Evolutionary conservation across 1,284 basidiomycete genomes (phyloP).

Genomic region (Quambalaria eucalypti): DNA sequence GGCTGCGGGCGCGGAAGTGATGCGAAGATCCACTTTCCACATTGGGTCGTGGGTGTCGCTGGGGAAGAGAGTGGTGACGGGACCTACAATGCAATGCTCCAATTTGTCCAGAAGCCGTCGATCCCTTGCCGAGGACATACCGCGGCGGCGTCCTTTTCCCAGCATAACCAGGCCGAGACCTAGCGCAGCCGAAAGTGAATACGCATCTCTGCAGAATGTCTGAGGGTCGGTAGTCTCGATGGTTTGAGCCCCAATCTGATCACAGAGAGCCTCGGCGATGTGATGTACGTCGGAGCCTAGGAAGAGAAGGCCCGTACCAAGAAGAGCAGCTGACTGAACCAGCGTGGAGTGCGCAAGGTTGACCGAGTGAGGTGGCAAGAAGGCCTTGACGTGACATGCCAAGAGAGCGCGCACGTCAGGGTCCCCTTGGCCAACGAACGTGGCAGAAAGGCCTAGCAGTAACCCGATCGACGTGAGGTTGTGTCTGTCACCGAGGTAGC

Average conservation of each 20-base stretch:
- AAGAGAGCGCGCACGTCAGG: constrained; percentile 78
- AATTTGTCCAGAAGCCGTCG: constrained; percentile 25
- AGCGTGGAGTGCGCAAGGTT: constrained; percentile 81
- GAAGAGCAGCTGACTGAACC: constrained; percentile 79
- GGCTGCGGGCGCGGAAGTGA: constrained; percentile 65
- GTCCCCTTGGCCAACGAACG: constrained; percentile 80
- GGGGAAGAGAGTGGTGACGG: neutral
- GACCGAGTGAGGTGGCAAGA: constrained; percentile 75
- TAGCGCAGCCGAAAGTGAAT: constrained; percentile 76
- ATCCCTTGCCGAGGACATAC: constrained; percentile 30
- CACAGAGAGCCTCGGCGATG: constrained; percentile 82
- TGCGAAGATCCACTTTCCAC: constrained; percentile 4
- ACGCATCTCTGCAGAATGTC: constrained; percentile 62
- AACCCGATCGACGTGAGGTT: constrained; percentile 88
- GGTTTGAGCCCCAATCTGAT: constrained; percentile 69
- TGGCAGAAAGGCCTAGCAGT: constrained; percentile 79
- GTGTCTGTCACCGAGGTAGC: constrained; percentile 88
- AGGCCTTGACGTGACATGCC: constrained; percentile 81
- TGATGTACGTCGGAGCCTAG: constrained; percentile 75
- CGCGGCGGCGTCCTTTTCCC: constrained; percentile 53
- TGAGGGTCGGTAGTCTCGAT: constrained; percentile 62
- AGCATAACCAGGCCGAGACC: constrained; percentile 94
- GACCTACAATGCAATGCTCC: constrained; percentile 14
- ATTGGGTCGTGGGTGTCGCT: neutral
- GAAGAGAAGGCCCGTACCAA: constrained; percentile 82